phyloP scores from a whole-genome alignment of 257 asterid species.

The Parsonsia alboflavescens region DNA sequence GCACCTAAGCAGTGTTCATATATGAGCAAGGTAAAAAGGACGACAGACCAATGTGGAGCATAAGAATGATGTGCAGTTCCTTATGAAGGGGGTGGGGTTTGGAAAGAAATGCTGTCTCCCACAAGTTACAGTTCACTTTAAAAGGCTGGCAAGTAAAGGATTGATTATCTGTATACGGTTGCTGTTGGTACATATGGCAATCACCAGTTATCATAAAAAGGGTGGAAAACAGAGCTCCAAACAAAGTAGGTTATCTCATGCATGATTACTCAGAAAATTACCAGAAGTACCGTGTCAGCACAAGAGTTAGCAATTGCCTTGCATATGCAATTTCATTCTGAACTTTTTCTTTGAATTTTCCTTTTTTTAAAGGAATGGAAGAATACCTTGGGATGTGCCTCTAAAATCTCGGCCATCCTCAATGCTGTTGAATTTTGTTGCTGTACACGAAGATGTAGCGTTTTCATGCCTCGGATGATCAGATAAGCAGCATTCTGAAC shows the following conservation, averaged over 20 bases:
- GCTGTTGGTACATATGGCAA: not conserved
- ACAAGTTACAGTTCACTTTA: not conserved
- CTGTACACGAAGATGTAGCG: conserved; percentile 94
- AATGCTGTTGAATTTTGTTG: conserved; percentile 92
- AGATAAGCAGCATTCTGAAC: conserved; percentile 82
- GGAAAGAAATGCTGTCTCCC: not conserved
- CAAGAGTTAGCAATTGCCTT: not conserved
- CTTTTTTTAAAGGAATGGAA: too few species aligned
- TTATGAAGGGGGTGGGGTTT: not conserved
- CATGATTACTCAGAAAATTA: not conserved
- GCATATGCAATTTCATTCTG: not conserved
- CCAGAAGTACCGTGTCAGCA: not conserved
- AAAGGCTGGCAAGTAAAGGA: not conserved
- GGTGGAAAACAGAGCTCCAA: not conserved
- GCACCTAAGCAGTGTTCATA: not conserved
- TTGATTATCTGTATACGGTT: not conserved
- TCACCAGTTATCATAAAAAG: not conserved
- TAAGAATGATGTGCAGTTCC: not conserved
- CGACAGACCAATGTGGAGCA: not conserved
- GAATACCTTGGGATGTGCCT: conserved; percentile 97
- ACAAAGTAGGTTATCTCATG: not conserved
- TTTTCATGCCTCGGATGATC: conserved; percentile 97
- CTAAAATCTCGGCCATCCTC: conserved; percentile 96
- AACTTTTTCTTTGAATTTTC: too few species aligned
- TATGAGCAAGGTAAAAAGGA: not conserved